Evolutionary conservation across 1,284 basidiomycete genomes (phyloP).

Genomic region (Phaffia rhodozyma): DNA sequence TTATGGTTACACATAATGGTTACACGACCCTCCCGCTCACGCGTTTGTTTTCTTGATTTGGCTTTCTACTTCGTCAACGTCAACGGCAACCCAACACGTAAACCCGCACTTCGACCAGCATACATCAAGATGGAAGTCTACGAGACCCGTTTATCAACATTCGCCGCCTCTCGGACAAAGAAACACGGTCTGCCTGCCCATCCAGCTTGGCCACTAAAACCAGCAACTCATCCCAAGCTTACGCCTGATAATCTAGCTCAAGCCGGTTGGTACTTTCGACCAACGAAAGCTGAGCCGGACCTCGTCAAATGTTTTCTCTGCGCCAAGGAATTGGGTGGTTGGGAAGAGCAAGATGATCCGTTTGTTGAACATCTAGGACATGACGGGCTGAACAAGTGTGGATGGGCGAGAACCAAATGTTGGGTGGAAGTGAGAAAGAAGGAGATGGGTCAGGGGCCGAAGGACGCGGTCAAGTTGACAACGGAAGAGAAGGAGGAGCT

Average conservation of each 20-base stretch:
- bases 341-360: constrained; percentile 68
- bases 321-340: constrained; percentile 59
- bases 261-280: constrained; percentile 69
- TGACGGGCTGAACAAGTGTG: constrained; percentile 48
- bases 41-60: too few relatives aligned
- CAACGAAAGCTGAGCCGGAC: constrained; percentile 50
- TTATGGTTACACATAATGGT: too few relatives aligned
- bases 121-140: constrained; percentile 26
- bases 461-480: constrained; percentile 14
- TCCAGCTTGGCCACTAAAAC: constrained; percentile 28
- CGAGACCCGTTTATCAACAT: constrained; percentile 28
- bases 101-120: too few relatives aligned
- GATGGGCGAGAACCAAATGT: constrained; percentile 66
- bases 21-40: too few relatives aligned
- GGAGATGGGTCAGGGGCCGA: neutral
- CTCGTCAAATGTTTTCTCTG: constrained; percentile 65
- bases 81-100: neutral
- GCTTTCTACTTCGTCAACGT: too few relatives aligned
- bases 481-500: constrained; percentile 43
- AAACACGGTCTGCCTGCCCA: constrained; percentile 28
- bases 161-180: constrained; percentile 20
- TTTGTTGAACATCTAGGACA: constrained; percentile 52
- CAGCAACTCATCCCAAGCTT: constrained; percentile 38
- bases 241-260: constrained; percentile 58
- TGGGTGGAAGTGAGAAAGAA: constrained; percentile 37